Conservation (phyloP, 2,329 filamentous ascomycete genomes). For the Lecanicillium sp. region DNA sequence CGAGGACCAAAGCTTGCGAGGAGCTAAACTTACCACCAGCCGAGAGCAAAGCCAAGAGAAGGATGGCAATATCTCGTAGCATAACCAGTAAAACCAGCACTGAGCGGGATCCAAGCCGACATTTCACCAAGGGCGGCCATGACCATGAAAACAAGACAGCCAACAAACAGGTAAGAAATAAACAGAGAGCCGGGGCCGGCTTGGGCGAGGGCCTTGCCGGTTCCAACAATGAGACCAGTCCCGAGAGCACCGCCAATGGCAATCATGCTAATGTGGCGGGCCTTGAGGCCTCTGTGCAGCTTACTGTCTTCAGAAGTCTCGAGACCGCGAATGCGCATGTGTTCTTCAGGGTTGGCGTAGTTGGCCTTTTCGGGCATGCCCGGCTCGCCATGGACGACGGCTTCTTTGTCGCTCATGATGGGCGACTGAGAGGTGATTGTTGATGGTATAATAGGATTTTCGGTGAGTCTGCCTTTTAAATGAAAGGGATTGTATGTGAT, state of each 20-base stretch:
- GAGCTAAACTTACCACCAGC: constrained; percentile 51
- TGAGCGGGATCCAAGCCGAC: constrained; percentile 72
- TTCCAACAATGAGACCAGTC: constrained; percentile 67
- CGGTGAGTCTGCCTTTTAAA: too few relatives aligned
- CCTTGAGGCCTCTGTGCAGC: constrained; percentile 44
- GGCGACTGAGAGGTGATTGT: background rate
- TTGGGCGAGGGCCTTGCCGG: constrained; percentile 44
- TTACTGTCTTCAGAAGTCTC: constrained; percentile 40
- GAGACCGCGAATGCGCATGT: constrained; percentile 35
- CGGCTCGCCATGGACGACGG: background rate
- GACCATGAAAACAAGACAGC: constrained; percentile 68
- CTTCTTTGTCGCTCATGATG: constrained; percentile 9
- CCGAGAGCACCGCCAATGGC: constrained; percentile 70
- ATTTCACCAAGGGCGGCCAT: constrained; percentile 80
- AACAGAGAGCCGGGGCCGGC: constrained; percentile 58
- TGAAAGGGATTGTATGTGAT: too few relatives aligned
- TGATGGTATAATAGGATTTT: too few relatives aligned
- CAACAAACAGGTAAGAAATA: constrained; percentile 62
- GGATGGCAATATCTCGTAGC: constrained; percentile 73
- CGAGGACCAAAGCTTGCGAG: background rate
- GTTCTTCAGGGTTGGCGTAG: constrained; percentile 16
- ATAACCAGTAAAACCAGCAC: constrained; percentile 74
- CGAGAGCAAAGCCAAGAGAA: constrained; percentile 70
- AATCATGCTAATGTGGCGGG: constrained; percentile 49
- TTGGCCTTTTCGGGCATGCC: constrained; percentile 5